Conservation (phyloP, 2,329 filamentous ascomycete genomes). For the Xylaria sp. region DNA sequence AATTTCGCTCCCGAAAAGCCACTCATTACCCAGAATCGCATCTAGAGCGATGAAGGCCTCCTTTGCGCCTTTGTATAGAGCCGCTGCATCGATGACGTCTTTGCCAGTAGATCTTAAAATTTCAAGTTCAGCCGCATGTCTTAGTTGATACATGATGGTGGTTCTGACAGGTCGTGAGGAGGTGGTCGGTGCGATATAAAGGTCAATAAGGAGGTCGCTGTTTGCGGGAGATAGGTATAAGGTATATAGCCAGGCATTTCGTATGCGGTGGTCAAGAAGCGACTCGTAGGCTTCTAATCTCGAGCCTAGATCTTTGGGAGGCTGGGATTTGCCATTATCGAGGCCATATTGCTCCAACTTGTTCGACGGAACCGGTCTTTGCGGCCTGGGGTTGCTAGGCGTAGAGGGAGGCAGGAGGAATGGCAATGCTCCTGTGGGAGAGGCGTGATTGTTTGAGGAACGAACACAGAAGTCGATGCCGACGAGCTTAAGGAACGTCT, state of each 20-base stretch:
- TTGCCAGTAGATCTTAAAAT: conserved; percentile 64
- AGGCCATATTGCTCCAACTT: conserved; percentile 73
- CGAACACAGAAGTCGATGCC: conserved; percentile 69
- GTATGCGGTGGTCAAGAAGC: conserved; percentile 76
- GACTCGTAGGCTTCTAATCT: conserved; percentile 78
- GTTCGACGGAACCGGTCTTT: conserved; percentile 60
- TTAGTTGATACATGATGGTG: conserved; percentile 69
- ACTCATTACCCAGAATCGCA: conserved; percentile 48
- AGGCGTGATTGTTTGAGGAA: conserved; percentile 90
- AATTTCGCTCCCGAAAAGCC: conserved; percentile 55
- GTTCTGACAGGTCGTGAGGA: conserved; percentile 66
- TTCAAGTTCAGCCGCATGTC: conserved; percentile 74
- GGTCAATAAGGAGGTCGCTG: conserved; percentile 66
- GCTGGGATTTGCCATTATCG: conserved; percentile 50
- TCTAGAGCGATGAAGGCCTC: conserved; percentile 55
- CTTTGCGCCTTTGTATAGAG: conserved; percentile 52
- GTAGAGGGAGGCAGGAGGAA: conserved; percentile 71
- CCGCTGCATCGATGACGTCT: conserved; percentile 44
- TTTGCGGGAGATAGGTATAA: conserved; percentile 79
- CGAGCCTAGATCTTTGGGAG: conserved; percentile 57
- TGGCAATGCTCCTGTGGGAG: conserved; percentile 84
- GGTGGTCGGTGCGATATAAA: conserved; percentile 73
- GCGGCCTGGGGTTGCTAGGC: conserved; percentile 42
- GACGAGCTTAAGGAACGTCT: conserved; percentile 85
- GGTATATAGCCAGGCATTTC: conserved; percentile 85